A percentile compares a stretch with the other conserved stretches of the same genome.
Conservation (phyloP, 164 flowering plant genomes). For the Piper longum region DNA sequence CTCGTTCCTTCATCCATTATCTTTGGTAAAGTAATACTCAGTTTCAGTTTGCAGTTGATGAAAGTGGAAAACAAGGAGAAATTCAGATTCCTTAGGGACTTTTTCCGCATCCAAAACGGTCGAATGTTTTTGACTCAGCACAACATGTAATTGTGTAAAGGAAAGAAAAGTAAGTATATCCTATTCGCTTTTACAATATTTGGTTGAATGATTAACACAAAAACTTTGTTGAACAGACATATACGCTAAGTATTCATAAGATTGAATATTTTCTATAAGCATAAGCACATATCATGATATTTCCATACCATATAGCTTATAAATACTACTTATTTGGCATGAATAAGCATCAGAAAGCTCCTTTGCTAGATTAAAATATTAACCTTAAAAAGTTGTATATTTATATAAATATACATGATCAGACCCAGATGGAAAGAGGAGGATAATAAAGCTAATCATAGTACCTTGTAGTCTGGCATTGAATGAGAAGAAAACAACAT, state of each 20-base stretch:
- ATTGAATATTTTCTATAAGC: not conserved
- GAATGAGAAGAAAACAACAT: conserved; percentile 53
- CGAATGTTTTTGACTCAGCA: not conserved
- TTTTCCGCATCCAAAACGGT: not conserved
- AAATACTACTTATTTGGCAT: no score
- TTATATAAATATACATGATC: not conserved
- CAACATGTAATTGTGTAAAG: not conserved
- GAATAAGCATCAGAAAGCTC: not conserved
- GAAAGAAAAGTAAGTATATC: not conserved
- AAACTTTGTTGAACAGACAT: not conserved
- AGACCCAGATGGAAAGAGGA: not conserved
- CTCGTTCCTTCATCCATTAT: not conserved
- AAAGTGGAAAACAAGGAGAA: not conserved
- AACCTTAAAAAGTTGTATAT: not conserved
- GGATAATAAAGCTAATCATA: not conserved
- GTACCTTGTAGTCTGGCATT: conserved; percentile 78
- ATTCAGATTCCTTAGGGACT: not conserved
- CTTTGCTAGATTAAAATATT: no score
- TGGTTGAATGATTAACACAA: no score
- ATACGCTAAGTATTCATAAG: no score
- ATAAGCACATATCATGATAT: no score
- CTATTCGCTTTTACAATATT: not conserved
- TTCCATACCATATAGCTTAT: no score
- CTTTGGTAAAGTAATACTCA: not conserved
- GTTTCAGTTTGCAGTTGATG: not conserved